Evolutionary conservation across 345 rosid species (phyloP), one percentile per base, ranked within the genome.

Genomic region (Nasturtium officinale): DNA sequence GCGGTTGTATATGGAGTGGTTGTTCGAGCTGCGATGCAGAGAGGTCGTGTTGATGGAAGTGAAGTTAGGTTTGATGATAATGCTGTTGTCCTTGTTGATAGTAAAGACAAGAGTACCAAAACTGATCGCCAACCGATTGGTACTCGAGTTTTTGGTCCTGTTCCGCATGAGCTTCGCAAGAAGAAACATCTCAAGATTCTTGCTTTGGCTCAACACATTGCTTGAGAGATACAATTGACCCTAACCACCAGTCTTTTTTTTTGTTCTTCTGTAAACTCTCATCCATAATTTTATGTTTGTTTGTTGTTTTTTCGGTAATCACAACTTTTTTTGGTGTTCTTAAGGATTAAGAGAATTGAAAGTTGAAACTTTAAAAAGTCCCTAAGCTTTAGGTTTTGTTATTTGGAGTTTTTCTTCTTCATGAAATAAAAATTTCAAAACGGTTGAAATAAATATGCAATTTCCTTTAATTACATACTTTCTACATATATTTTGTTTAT

Each of bases 101-200:
- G 61, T 15, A 75, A 75, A 54, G 74, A 75, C 25, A 75, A 75
- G 65, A 54, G 33, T 10, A 75, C 50, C 0, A 89, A 83, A 54
- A 73, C 77, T 61, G 86, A 76, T 89, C 45, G 92, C 6, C 89
- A 90, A 63, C 97, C 94, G 1, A 81, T 83, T 32, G 94, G 97
- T 71, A 95, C 90, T 5, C 69, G 98, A 42, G 97, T 95, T 43
- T 87, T 86, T 56, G 96, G 98, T 53, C 96, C 96, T 9, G 94
- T 90, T n/a, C 96, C 99, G 0, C 91, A 96, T 5, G 98, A 92
- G 85, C 87, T 90, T n/a, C 87, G 98, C 76, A 82, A 86, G 89
- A 89, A 87, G 70, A 87, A 82, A 70, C 96, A 90, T 73, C 88
- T 89, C 78, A 92, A 89, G 81, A 90, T 92, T 67, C 88, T 96